Evolutionary conservation across 805 yeast genomes (phyloP).

Genomic region (Metschnikowia sp.): DNA sequence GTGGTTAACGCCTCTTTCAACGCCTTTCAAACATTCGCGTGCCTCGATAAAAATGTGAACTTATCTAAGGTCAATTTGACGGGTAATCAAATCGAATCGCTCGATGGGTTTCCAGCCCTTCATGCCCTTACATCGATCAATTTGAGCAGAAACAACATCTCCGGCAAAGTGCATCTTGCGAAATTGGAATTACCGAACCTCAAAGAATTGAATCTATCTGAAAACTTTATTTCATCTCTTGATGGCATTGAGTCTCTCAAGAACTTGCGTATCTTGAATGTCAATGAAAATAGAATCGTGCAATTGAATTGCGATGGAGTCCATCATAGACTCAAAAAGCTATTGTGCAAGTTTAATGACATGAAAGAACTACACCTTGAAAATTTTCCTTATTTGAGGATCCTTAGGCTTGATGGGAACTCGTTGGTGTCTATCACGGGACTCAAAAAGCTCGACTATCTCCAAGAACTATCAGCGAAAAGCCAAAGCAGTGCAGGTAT

Average conservation of each 20-base stretch:
- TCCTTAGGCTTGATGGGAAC: conserved; percentile 46
- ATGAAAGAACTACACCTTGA: conserved; percentile 30
- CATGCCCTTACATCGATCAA: conserved; percentile 40
- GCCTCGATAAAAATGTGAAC: conserved; percentile 38
- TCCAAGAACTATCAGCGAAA: conserved; percentile 45
- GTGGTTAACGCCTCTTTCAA: conserved; percentile 40
- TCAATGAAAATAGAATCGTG: conserved; percentile 39
- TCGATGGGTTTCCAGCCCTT: conserved; percentile 37
- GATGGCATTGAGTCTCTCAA: conserved; percentile 34
- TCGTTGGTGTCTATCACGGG: conserved; percentile 23
- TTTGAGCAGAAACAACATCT: conserved; percentile 39
- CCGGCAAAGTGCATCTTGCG: conserved; percentile 37
- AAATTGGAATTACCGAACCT: conserved; percentile 34
- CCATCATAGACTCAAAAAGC: conserved; percentile 34
- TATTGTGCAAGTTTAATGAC: conserved; percentile 36
- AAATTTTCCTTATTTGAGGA: conserved; percentile 37
- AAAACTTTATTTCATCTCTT: conserved; percentile 36
- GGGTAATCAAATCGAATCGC: conserved; percentile 31
- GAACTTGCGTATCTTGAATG: conserved; percentile 36
- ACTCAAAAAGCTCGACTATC: conserved; percentile 25
- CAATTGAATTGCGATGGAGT: conserved; percentile 18
- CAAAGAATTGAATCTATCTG: conserved; percentile 43
- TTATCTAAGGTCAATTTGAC: conserved; percentile 39
- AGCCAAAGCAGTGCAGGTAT: conserved; percentile 25
- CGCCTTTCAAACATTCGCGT: conserved; percentile 31